These are phyloP conservation scores for Globisporangium camurandrum DNA, from an alignment of 352 stramenopile species.

Conservation along the genomic window DNA sequence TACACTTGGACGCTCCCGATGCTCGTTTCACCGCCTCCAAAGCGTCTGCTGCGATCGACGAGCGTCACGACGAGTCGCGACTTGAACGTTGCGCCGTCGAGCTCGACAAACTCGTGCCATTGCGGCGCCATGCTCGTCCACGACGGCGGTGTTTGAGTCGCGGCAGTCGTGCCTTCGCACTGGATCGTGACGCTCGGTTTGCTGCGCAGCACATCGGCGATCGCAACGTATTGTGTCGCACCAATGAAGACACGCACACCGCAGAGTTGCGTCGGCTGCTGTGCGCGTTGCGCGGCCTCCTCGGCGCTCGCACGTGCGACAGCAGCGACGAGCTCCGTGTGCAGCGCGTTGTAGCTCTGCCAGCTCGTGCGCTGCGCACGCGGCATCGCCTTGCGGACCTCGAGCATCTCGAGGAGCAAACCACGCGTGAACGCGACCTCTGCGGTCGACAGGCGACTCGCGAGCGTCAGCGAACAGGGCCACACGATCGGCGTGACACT, in stretches of 20 bases:
- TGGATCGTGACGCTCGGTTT: slow-evolving; percentile 38
- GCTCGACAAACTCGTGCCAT: slow-evolving; percentile 59
- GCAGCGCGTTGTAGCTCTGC: slow-evolving; percentile 35
- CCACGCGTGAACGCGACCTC: slow-evolving; percentile 30
- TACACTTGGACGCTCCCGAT: slow-evolving; percentile 35
- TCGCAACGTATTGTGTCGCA: slow-evolving; percentile 24
- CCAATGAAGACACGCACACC: slow-evolving; percentile 41
- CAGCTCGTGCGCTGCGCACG: slow-evolving; percentile 25
- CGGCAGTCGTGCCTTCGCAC: slow-evolving; percentile 26
- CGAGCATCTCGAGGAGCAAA: slow-evolving; percentile 23
- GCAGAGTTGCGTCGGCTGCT: slow-evolving; percentile 7
- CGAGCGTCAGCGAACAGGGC: slow-evolving; percentile 18
- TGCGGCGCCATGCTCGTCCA: slow-evolving; percentile 53
- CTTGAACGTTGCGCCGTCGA: slow-evolving; percentile 30
- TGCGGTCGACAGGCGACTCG: slow-evolving; percentile 21
- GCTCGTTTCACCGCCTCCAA: slow-evolving; percentile 13
- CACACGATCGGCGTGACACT: slow-evolving; percentile 24
- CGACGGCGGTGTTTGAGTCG: slow-evolving; percentile 24
- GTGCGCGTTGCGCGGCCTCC: background rate
- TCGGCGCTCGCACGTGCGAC: slow-evolving; percentile 8
- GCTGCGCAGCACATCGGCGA: slow-evolving; percentile 37
- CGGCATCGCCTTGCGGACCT: slow-evolving; percentile 22
- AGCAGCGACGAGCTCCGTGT: slow-evolving; percentile 29
- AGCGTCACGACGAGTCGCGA: slow-evolving; percentile 33
- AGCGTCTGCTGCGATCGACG: slow-evolving; percentile 23